Evolutionary conservation across 2,329 filamentous ascomycete genomes (phyloP), one percentile per base, ranked within the genome.

Genomic region (Metarhizium rileyi): DNA sequence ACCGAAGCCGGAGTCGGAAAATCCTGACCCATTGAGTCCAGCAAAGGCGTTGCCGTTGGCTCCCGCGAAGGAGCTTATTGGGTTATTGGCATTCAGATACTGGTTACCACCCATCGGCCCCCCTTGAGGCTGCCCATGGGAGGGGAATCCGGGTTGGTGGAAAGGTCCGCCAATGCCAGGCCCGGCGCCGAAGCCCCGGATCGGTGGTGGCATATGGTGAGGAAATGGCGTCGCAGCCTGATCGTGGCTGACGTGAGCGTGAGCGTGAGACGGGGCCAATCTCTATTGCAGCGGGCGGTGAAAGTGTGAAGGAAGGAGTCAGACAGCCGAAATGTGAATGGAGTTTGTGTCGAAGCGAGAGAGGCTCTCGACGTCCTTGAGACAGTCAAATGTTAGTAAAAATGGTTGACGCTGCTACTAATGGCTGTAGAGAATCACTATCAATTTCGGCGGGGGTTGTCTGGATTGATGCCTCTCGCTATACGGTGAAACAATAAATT

Each of bases 1-100:
- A 28, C 84, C 88, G 47, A 95, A 79, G 1, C 89, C 88, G 20
- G 86, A 85, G 51, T 78, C 75, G 46, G 75, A 76, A 54, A 82
- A 83, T 9, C 77, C 78, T 57, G 74, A 78, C 50, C 69, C 78
- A 56, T 72, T 74, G 69, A 76, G 72, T 50, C 75, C 78, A 54
- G 74, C 77, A 55, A 87, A 75, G 9, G 73, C 66, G 55, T 73
- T 75, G 51, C 70, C 73, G 57, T 77, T 79, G 12, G 77, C 73
- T 16, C 57, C 55, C 3, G 77, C 74, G 62, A 89, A 89, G 3
- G 83, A 81, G 57, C 81, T 84, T 56, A 86, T 77, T 61, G 77
- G 76, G 46, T 80, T 75, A 64, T 84, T 86, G 52, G 82, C 78
- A 58, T 78, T 82, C 54, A 82, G 80, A 65, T 93, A 94, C 46